Percentiles rank a stretch among this genome's conserved stretches.
These are phyloP conservation scores for Vigna reflexopilosa DNA, from an alignment of 306 rosid genomes.

Conservation along the genomic window DNA sequence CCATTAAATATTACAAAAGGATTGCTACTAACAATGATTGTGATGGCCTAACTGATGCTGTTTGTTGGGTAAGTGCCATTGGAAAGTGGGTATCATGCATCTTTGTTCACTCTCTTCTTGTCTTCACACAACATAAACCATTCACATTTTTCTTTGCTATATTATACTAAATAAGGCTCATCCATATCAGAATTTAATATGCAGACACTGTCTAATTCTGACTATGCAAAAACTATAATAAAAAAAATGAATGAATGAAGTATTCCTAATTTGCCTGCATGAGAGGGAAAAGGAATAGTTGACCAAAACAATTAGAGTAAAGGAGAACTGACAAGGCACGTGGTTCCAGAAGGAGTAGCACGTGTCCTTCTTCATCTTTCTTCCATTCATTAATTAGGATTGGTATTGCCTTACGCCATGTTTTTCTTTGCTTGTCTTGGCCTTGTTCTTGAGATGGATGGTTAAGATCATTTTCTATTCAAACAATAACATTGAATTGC, in stretches of 20 bases:
- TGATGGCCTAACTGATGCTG: conserved; percentile 38
- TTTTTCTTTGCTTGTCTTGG: conserved; percentile 6
- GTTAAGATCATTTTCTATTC: background rate
- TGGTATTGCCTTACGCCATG: conserved; percentile 31
- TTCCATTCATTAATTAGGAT: conserved; percentile 37
- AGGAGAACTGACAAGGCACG: conserved; percentile 45
- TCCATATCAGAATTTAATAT: no score
- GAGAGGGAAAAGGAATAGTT: background rate
- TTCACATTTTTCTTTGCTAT: background rate
- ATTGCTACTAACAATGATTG: conserved; percentile 31
- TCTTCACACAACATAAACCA: background rate
- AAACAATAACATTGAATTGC: conserved; percentile 8
- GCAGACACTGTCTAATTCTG: background rate
- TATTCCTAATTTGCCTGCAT: background rate
- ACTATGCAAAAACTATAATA: conserved; percentile 2
- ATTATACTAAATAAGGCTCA: no score
- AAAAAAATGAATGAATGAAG: background rate
- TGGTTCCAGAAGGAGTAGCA: conserved; percentile 41
- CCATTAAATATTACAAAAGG: conserved; percentile 34
- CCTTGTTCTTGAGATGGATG: background rate
- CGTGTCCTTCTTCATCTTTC: conserved; percentile 38
- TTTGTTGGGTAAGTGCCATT: conserved; percentile 34
- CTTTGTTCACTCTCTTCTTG: conserved; percentile 2
- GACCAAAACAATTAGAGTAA: conserved; percentile 13
- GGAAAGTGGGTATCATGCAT: conserved; percentile 46